These are phyloP conservation scores for Pugionium dolabratum DNA, from an alignment of 345 rosid genomes.

Conservation along the genomic window DNA sequence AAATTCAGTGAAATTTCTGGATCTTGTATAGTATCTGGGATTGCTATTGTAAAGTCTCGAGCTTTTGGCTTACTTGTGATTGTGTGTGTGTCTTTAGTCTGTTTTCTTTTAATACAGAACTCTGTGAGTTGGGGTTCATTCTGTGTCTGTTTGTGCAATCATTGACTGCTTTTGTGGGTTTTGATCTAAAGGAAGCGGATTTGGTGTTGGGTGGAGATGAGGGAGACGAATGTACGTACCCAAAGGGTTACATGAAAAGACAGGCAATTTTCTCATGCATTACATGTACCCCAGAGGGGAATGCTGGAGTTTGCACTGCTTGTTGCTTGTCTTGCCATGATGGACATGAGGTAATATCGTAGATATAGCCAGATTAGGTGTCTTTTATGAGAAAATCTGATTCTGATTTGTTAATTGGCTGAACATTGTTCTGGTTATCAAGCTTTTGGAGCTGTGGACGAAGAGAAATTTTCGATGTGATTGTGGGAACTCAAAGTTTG, in stretches of 20 bases:
- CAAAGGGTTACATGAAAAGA: constrained; percentile 83
- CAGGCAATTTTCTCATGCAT: constrained; percentile 93
- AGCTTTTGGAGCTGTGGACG: constrained; percentile 96
- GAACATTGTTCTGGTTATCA: constrained; percentile 25
- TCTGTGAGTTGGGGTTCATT: no score
- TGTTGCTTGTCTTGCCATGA: constrained; percentile 94
- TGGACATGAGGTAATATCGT: constrained; percentile 77
- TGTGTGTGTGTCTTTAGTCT: no score
- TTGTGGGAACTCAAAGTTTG: constrained; percentile 93
- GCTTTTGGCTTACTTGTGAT: background rate
- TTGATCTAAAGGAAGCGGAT: constrained; percentile 68
- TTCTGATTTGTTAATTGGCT: background rate
- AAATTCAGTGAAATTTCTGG: no score
- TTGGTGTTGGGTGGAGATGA: constrained; percentile 98
- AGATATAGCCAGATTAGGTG: background rate
- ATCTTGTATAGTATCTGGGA: background rate
- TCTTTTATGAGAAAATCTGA: background rate
- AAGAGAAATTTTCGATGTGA: constrained; percentile 89
- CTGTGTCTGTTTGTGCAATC: background rate
- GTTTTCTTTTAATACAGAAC: no score
- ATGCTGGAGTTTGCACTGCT: constrained; percentile 94
- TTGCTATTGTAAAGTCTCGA: background rate
- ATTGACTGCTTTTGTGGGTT: constrained; percentile 1
- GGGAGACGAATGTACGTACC: constrained; percentile 90
- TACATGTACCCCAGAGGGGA: constrained; percentile 87